Conservation (phyloP, 2,329 filamentous ascomycete genomes). For the Botrytis medusae region DNA sequence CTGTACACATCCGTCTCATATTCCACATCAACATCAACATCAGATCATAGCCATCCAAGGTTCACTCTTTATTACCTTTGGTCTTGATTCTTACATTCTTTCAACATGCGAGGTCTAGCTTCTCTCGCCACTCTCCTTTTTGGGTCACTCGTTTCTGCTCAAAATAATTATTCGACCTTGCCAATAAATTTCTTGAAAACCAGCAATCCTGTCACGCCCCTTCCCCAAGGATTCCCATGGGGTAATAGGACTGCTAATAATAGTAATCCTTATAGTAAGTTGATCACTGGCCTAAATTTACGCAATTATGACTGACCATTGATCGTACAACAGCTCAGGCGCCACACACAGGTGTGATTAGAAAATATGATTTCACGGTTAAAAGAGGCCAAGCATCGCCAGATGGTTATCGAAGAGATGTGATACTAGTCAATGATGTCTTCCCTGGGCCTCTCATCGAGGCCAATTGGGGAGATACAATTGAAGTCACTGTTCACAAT, state of each 20-base stretch:
- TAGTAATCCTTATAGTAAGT: conserved; percentile 40
- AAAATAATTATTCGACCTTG: conserved; percentile 16
- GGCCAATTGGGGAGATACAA: conserved; percentile 43
- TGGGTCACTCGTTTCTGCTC: conserved; percentile 21
- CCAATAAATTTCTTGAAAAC: conserved; percentile 10
- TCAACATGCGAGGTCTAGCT: conserved; percentile 6
- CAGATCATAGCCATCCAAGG: not conserved
- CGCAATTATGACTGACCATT: conserved; percentile 17
- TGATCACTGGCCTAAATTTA: conserved; percentile 20
- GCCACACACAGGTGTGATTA: conserved; percentile 41
- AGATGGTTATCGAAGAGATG: conserved; percentile 50
- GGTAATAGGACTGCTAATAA: conserved; percentile 45
- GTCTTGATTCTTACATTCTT: not conserved
- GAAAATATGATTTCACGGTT: conserved; percentile 39
- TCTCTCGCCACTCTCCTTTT: conserved; percentile 20
- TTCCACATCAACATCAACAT: conserved; percentile 2
- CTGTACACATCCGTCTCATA: not conserved
- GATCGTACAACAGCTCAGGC: not conserved
- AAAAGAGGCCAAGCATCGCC: conserved; percentile 37
- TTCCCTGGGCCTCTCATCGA: conserved; percentile 41
- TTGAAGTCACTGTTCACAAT: conserved; percentile 69
- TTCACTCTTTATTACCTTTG: not conserved
- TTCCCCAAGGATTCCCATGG: conserved; percentile 54
- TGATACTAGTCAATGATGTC: conserved; percentile 45
- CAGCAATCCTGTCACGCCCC: conserved; percentile 35